These are phyloP conservation scores for Tricholoma terreum DNA, from an alignment of 768 basidiomycete genomes.

Conservation along the genomic window DNA sequence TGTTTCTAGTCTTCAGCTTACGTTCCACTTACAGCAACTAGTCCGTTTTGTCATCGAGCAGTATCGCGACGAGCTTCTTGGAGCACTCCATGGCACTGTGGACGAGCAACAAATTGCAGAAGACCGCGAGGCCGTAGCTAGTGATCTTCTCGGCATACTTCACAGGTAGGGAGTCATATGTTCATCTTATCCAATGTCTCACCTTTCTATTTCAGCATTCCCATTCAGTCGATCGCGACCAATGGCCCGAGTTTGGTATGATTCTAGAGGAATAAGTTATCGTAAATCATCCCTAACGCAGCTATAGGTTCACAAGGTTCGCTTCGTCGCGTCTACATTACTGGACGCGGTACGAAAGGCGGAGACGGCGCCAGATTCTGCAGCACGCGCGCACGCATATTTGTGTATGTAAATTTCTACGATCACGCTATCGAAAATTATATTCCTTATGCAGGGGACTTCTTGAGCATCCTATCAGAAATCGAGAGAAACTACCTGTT, in stretches of 20 bases:
- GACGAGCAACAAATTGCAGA: slow-evolving; percentile 66
- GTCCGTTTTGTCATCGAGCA: slow-evolving; percentile 91
- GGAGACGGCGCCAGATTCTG: slow-evolving; percentile 74
- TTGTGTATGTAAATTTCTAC: slow-evolving; percentile 48
- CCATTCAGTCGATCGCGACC: slow-evolving; percentile 89
- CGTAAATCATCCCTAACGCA: slow-evolving; percentile 13
- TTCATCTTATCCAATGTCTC: not conserved
- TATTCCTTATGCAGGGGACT: slow-evolving; percentile 64
- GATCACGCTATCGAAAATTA: slow-evolving; percentile 4
- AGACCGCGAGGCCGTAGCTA: slow-evolving; percentile 80
- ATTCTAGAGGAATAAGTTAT: not conserved
- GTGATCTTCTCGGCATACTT: slow-evolving; percentile 82
- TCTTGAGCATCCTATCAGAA: slow-evolving; percentile 85
- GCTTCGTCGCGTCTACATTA: slow-evolving; percentile 88
- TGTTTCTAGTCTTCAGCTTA: not conserved
- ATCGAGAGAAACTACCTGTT: slow-evolving; percentile 89
- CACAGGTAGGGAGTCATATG: slow-evolving; percentile 51
- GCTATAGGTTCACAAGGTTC: slow-evolving; percentile 80
- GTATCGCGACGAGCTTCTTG: slow-evolving; percentile 82
- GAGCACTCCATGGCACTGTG: slow-evolving; percentile 60
- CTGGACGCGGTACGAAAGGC: slow-evolving; percentile 81
- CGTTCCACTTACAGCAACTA: slow-evolving; percentile 62
- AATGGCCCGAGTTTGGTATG: slow-evolving; percentile 76
- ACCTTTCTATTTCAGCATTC: slow-evolving; percentile 54
- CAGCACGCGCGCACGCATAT: slow-evolving; percentile 83